Base-by-base conservation (phyloP, 202 grass and related monocot species). In the Bolboschoenoplectus hybrid region DNA sequence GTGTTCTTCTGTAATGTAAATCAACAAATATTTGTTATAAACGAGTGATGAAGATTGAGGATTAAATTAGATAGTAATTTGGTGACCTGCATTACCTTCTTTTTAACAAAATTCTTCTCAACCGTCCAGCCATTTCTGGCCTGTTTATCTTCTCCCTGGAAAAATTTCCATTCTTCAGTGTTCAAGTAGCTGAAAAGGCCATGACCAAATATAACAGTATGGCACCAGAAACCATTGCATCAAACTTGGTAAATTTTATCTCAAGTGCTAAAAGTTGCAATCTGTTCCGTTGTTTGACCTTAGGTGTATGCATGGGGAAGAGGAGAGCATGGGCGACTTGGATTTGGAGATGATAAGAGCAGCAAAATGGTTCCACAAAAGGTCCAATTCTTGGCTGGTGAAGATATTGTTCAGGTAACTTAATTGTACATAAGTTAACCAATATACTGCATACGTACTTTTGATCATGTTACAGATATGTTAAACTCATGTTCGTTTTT, bases 281-380 rank as follows among this genome's bases (percentile, higher is more conserved):
- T 43, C 20, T 70, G 56, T 86, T 87, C 47, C 85, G 14, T 62
- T 85, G 10, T 85, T 80, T 80, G 17, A 80, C 58, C 89, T 1
- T 85, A 98, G 97, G 97, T 98, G 26, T 98, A 96, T 94, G 90
- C 97, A 88, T 98, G 97, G 97, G 96, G 97, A 70, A 94, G 97
- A 94, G 97, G 97, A 86, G 97, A 98, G 19, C 97, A 98, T 81
- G 97, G 97, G 16, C 93, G 97, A 74, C 93, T 98, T 87, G 97
- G 97, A 86, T 92, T 98, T 81, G 97, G 97, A 84, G 97, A 98
- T 91, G 91, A 98, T 80, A 98, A 98, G 86, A 98, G 93, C 87
- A 98, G 97, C 87, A 94, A 91, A 86, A 98, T 98, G 97, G 97
- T 98, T 78, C 97, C 97, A 56, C 89, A 89, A 67, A 92, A 94